These are phyloP conservation scores for Micromonas commoda DNA, from an alignment of 139 green algal species.

Conservation along the genomic window DNA sequence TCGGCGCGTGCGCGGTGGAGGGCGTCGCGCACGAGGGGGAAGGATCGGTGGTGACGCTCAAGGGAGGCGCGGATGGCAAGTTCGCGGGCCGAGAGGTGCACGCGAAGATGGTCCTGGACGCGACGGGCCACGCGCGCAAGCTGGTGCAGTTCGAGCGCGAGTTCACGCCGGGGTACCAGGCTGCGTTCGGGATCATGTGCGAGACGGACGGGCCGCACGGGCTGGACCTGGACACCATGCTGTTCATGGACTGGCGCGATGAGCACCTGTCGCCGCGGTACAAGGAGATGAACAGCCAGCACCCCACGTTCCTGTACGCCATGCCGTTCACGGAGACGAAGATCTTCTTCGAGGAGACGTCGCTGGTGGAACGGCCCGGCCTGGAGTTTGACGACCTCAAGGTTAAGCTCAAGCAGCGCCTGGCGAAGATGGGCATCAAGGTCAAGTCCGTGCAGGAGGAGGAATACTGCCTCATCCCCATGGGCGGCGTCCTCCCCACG, in stretches of 20 bases:
- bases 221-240: constrained; percentile 86
- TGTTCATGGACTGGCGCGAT: constrained; percentile 99
- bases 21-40: constrained; percentile 51
- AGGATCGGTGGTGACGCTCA: constrained; percentile 50
- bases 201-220: constrained; percentile 76
- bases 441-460: constrained; percentile 80
- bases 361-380: constrained; percentile 81
- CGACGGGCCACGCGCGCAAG: constrained; percentile 74
- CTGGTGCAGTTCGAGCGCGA: constrained; percentile 84
- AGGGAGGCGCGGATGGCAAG: constrained; percentile 41
- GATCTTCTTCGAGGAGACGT: constrained; percentile 83
- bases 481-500: constrained; percentile 89
- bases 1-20: constrained; percentile 54
- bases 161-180: constrained; percentile 90
- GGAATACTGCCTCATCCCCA: constrained; percentile 98
- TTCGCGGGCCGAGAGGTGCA: constrained; percentile 41
- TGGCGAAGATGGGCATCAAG: constrained; percentile 65
- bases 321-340: constrained; percentile 92
- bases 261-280: constrained; percentile 69
- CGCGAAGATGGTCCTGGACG: constrained; percentile 76
- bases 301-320: constrained; percentile 96
- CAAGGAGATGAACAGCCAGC: constrained; percentile 42
- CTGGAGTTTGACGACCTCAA: constrained; percentile 88
- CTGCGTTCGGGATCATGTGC: constrained; percentile 87
- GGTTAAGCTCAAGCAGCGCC: constrained; percentile 65